A percentile compares a stretch with the other conserved stretches of the same genome.
phyloP scores from a whole-genome alignment of 768 basidiomycete species.

The Mycena rosella region DNA sequence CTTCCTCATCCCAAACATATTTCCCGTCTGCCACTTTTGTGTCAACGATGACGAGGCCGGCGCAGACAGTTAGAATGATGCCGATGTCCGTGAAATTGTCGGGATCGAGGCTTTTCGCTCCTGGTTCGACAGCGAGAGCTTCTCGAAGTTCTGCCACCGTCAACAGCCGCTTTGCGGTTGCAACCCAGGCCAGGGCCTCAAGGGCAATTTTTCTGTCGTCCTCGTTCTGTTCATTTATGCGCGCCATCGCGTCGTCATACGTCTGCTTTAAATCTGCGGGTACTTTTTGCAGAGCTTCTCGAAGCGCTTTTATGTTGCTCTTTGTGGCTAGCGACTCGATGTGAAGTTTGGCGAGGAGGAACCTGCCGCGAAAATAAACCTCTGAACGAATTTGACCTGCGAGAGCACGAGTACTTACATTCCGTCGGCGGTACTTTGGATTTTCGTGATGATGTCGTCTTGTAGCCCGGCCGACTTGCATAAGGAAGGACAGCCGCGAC shows the following conservation, averaged over 20 bases:
- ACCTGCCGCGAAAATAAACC: background rate
- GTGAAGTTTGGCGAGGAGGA: too few species aligned
- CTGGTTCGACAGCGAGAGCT: background rate
- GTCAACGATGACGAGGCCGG: background rate
- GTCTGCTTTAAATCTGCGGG: background rate
- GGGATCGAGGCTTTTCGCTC: background rate
- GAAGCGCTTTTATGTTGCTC: too few species aligned
- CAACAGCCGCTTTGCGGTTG: background rate
- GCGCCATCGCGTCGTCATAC: background rate
- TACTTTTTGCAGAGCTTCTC: too few species aligned
- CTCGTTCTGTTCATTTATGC: background rate
- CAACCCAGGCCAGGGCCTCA: background rate
- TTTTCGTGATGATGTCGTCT: background rate
- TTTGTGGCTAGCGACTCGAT: background rate
- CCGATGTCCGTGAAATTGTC: background rate
- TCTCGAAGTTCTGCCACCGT: slow-evolving; percentile 3
- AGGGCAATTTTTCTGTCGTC: background rate
- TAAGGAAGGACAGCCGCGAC: background rate
- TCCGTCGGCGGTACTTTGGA: background rate
- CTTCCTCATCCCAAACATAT: too few species aligned
- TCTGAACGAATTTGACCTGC: background rate
- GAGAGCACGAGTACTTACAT: background rate
- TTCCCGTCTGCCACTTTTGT: too few species aligned
- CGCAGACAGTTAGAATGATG: background rate
- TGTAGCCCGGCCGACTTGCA: background rate